These are phyloP conservation scores for Podila epigama DNA, from an alignment of 192 early-diverging fungal genomes.

Conservation along the genomic window DNA sequence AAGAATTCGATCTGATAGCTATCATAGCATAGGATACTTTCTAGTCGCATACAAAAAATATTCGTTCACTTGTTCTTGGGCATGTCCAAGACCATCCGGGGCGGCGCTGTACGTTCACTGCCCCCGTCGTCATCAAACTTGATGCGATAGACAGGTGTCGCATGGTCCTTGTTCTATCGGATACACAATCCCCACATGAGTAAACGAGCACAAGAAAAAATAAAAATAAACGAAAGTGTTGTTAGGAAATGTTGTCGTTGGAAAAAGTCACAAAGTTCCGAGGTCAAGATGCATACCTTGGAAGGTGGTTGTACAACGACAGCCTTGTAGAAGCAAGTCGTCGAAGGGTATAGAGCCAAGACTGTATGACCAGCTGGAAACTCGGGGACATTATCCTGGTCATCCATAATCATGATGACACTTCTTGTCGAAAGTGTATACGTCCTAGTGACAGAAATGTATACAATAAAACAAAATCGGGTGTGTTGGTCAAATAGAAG, in stretches of 20 bases:
- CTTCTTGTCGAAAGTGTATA: slow-evolving; percentile 53
- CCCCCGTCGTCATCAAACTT: slow-evolving; percentile 49
- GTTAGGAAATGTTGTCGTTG: not conserved
- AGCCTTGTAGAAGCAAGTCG: slow-evolving; percentile 67
- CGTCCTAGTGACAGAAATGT: slow-evolving; percentile 39
- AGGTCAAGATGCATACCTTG: slow-evolving; percentile 41
- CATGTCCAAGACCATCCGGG: slow-evolving; percentile 46
- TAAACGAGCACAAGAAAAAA: not conserved
- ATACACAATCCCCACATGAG: not conserved
- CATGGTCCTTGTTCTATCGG: slow-evolving; percentile 23
- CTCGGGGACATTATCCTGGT: slow-evolving; percentile 49
- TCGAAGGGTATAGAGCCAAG: slow-evolving; percentile 61
- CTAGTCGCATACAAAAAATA: too few species aligned
- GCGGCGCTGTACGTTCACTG: slow-evolving; percentile 41
- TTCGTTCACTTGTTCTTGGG: slow-evolving; percentile 28
- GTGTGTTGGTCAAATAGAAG: not conserved
- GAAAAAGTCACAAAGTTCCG: not conserved
- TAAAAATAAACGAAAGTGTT: not conserved
- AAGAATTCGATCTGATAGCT: too few species aligned
- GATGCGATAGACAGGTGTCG: slow-evolving; percentile 31
- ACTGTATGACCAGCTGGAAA: slow-evolving; percentile 52
- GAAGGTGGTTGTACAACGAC: slow-evolving; percentile 54
- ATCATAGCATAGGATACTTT: too few species aligned
- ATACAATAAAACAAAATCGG: not conserved
- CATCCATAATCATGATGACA: slow-evolving; percentile 56